Base-by-base conservation (phyloP, 257 asterid species). In the Primulina tabacum region DNA sequence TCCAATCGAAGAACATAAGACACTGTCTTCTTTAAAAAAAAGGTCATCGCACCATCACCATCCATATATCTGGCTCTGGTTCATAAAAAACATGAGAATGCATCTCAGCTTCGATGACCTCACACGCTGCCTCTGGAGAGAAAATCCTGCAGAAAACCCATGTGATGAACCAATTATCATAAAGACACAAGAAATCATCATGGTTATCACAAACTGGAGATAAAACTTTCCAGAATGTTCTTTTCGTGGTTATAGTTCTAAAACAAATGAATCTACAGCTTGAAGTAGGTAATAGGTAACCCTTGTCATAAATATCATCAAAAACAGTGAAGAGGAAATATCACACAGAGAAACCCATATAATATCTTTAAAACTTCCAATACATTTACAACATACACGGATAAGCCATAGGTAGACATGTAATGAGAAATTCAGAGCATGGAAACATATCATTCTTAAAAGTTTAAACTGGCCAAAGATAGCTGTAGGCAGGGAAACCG, bases 51-150 rank as follows among this genome's bases (percentile, higher is more conserved):
- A 93, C 97, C 99, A 92, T 85, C 76, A 92, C 94, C 95, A 94
- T 94, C 99, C 99, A 94, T 77, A 94, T 88, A 88, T 94, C 97
- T 32, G 90, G 95, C 69, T 94, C 99, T 50, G 97, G 90, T 82
- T 94, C 99, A 43, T 86, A 86, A 66, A 94, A 94, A 61, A 94
- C 88, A 88, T 94, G 97, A 24, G 96, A 81, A 81, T 94, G 96
- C 89, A 75, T 84, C 85, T 92, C 97, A 53, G 97, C 97, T 81
- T 94, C 97, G 79, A 94, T 94, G 71, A 83, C 88, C 79, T 94
- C 99, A 52, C 99, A 91, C 37, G 99, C 92, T 65, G 88, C 92
- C 69, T 92, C 89, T 17, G 97, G 99, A 38, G 99, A 94, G 76
- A 94, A 94, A 70, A 94, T 89, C 80, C 99, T 93, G 91, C 68